These are phyloP conservation scores for Picochlorum sp. DNA, from an alignment of 139 green algal genomes.

Conservation along the genomic window DNA sequence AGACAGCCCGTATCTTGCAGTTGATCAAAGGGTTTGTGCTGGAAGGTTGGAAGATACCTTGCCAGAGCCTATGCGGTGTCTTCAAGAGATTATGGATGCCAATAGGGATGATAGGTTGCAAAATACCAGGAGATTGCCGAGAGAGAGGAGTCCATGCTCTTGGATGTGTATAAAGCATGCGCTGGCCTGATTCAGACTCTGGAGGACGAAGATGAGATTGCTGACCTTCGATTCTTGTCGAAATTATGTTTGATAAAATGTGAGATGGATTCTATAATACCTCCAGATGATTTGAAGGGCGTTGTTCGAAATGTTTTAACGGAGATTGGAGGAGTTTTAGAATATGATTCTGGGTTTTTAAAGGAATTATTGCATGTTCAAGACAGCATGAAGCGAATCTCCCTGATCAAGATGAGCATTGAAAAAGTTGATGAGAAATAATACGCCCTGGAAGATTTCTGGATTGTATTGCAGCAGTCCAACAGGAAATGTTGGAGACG, in stretches of 20 bases:
- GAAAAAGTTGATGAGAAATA: neutral
- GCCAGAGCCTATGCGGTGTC: slow-evolving; percentile 13
- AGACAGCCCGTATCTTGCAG: slow-evolving; percentile 9
- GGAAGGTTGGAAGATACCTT: slow-evolving; percentile 2
- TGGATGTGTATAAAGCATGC: neutral
- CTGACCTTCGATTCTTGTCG: slow-evolving; percentile 6
- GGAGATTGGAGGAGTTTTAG: slow-evolving; percentile 2
- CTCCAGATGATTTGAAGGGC: neutral
- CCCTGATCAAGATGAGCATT: slow-evolving; percentile 8
- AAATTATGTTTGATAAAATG: slow-evolving; percentile 13
- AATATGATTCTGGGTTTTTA: neutral
- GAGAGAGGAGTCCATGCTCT: too few relatives aligned
- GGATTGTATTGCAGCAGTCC: slow-evolving; percentile 10
- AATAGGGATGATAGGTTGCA: neutral
- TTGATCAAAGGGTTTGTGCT: slow-evolving; percentile 16
- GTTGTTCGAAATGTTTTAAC: neutral
- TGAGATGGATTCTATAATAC: slow-evolving; percentile 7
- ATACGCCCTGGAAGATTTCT: slow-evolving; percentile 20
- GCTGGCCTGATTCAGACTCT: neutral
- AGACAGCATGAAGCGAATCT: neutral
- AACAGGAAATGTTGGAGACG: slow-evolving; percentile 16
- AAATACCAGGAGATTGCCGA: too few relatives aligned
- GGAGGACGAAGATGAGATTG: neutral
- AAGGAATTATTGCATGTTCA: slow-evolving; percentile 16
- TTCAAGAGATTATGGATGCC: slow-evolving; percentile 6